phyloP scores from a whole-genome alignment of 192 early-diverging fungal genomes.

The Umbelopsis sp. region DNA sequence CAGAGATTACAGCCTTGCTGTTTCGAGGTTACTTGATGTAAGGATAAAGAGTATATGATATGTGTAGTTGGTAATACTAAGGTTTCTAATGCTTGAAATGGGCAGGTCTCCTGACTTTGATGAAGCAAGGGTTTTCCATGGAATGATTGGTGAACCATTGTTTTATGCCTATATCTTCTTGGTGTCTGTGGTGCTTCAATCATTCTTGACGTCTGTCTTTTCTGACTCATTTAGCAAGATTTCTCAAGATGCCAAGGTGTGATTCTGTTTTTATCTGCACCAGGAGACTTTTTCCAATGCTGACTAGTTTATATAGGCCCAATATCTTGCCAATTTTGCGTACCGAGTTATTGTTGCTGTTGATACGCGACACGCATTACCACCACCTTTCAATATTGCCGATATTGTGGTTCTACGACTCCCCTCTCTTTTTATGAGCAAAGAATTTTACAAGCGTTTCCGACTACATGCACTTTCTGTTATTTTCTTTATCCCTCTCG shows the following conservation, averaged over 20 bases:
- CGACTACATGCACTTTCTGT: not conserved
- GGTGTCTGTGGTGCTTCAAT: constrained; percentile 12
- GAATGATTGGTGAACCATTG: constrained; percentile 4
- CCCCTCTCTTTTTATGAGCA: not conserved
- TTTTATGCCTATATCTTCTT: constrained; percentile 18
- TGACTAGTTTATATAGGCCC: constrained; percentile 2
- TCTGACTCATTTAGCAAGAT: constrained; percentile 15
- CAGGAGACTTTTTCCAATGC: too few species aligned
- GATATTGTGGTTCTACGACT: not conserved
- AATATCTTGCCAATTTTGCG: constrained; percentile 19
- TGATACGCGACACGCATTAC: not conserved
- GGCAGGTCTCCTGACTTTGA: constrained; percentile 22
- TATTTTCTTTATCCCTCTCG: not conserved
- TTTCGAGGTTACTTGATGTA: constrained; percentile 22
- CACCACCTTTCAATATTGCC: constrained; percentile 20
- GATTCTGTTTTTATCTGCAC: not conserved
- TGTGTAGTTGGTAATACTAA: not conserved
- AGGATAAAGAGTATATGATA: not conserved
- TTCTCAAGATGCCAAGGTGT: constrained; percentile 14
- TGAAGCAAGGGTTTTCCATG: not conserved
- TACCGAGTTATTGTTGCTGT: constrained; percentile 1
- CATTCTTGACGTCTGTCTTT: constrained; percentile 17
- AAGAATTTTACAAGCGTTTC: not conserved
- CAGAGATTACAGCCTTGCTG: constrained; percentile 3
- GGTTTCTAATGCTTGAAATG: not conserved